Conservation (phyloP, 139 green algal species). For the Chlamydomonas eustigma region DNA sequence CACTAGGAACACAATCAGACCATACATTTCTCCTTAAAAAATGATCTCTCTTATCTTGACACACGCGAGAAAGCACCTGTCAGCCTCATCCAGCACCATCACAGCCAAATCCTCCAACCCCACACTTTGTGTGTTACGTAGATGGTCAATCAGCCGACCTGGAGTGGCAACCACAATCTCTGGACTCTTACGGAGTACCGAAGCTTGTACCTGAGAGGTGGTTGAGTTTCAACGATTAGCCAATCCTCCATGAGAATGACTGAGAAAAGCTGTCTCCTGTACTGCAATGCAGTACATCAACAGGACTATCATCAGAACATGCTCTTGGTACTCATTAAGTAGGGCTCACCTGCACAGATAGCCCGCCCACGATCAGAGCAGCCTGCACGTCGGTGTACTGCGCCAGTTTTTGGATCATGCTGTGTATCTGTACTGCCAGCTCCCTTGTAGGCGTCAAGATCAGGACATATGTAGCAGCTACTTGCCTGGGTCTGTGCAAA, state of each 20-base stretch:
- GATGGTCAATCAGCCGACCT: slow-evolving; percentile 88
- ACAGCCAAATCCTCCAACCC: slow-evolving; percentile 89
- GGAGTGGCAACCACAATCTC: slow-evolving; percentile 94
- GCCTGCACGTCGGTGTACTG: slow-evolving; percentile 89
- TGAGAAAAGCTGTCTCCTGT: too few species aligned
- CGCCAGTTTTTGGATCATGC: slow-evolving; percentile 87
- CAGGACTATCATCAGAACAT: too few species aligned
- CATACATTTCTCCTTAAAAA: too few species aligned
- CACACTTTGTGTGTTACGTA: slow-evolving; percentile 80
- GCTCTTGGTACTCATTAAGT: too few species aligned
- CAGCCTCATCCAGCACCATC: slow-evolving; percentile 94
- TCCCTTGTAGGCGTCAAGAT: slow-evolving; percentile 88
- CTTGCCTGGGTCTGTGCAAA: slow-evolving; percentile 69
- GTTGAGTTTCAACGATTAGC: too few species aligned
- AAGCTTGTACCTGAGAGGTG: slow-evolving; percentile 72
- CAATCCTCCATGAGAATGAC: too few species aligned
- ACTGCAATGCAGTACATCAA: too few species aligned
- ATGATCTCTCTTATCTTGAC: too few species aligned
- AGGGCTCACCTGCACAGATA: slow-evolving; percentile 64
- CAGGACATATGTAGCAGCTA: slow-evolving; percentile 69
- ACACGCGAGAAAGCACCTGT: too few species aligned
- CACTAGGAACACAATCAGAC: too few species aligned
- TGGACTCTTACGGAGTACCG: slow-evolving; percentile 63
- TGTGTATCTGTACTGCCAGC: slow-evolving; percentile 92
- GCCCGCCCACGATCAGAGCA: slow-evolving; percentile 90